A percentile compares a stretch with the other conserved stretches of the same genome.
These are phyloP conservation scores for Salix viminalis DNA, from an alignment of 345 rosid species.

Conservation along the genomic window DNA sequence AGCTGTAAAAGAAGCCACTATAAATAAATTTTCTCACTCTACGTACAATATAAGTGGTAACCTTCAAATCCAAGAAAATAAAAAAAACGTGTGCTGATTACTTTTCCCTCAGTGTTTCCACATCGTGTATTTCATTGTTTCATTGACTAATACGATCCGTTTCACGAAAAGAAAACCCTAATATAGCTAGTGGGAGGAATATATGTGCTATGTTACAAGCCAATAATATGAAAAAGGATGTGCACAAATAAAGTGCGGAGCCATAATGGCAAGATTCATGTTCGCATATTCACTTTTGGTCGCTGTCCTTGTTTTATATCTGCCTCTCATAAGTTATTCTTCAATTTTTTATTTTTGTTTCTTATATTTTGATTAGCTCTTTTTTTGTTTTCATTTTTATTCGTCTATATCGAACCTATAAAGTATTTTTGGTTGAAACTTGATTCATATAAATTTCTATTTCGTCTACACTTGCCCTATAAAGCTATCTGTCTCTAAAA, in stretches of 20 bases:
- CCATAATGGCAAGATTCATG: slow-evolving; percentile 2
- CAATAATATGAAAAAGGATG: neutral
- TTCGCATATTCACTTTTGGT: neutral
- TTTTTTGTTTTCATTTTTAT: no score
- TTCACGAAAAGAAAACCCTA: neutral
- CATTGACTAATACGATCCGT: slow-evolving; percentile 6
- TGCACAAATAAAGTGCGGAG: neutral
- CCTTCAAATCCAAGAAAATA: neutral
- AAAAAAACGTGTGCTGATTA: neutral
- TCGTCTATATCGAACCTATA: no score
- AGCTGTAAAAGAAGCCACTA: neutral
- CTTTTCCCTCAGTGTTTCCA: neutral
- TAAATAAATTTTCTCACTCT: neutral
- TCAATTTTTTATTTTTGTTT: no score
- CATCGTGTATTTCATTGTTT: neutral
- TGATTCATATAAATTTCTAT: no score
- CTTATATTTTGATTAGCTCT: no score
- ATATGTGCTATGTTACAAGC: neutral
- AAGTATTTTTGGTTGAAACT: no score
- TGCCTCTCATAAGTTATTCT: no score
- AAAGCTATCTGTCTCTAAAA: no score
- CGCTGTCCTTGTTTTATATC: no score
- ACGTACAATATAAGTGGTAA: no score
- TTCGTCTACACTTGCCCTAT: no score
- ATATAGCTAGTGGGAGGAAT: neutral